These are phyloP conservation scores for Mycena capillaripes DNA, from an alignment of 768 basidiomycete species.

Conservation along the genomic window DNA sequence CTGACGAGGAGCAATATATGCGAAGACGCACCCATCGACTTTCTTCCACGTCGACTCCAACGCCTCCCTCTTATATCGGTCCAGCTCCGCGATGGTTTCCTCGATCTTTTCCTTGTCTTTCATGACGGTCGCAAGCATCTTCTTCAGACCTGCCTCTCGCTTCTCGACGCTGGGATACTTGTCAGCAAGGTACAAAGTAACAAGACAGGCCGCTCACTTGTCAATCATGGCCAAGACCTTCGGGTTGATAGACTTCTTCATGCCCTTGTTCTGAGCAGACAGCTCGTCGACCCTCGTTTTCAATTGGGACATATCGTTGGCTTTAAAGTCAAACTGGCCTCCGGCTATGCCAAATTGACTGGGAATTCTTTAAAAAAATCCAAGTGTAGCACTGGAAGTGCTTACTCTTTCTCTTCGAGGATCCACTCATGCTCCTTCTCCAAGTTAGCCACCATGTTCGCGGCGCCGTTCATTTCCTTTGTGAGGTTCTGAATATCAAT, in stretches of 20 bases:
- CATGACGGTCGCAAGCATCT: constrained; percentile 89
- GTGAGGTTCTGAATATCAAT: constrained; percentile 65
- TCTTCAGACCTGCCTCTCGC: constrained; percentile 87
- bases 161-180: constrained; percentile 85
- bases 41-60: constrained; percentile 96
- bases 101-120: constrained; percentile 97
- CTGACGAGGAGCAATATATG: no score
- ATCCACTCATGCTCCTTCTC: constrained; percentile 94
- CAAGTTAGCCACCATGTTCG: constrained; percentile 67
- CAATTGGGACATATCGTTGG: constrained; percentile 71
- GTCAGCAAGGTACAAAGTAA: background rate
- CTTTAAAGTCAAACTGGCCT: constrained; percentile 85
- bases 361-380: constrained; percentile 17
- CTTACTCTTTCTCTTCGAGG: constrained; percentile 83
- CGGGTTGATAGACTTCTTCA: constrained; percentile 96
- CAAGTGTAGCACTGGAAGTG: background rate
- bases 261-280: constrained; percentile 81
- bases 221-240: constrained; percentile 98
- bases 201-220: constrained; percentile 69
- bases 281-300: constrained; percentile 80
- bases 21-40: constrained; percentile 84
- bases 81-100: constrained; percentile 92
- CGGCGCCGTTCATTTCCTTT: constrained; percentile 75
- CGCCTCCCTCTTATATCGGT: constrained; percentile 94
- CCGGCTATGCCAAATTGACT: constrained; percentile 90